Evolutionary conservation across 495 filamentous ascomycete genomes (phyloP), one percentile per base, ranked within the genome.

Genomic region (Astrocystis sublimbata): DNA sequence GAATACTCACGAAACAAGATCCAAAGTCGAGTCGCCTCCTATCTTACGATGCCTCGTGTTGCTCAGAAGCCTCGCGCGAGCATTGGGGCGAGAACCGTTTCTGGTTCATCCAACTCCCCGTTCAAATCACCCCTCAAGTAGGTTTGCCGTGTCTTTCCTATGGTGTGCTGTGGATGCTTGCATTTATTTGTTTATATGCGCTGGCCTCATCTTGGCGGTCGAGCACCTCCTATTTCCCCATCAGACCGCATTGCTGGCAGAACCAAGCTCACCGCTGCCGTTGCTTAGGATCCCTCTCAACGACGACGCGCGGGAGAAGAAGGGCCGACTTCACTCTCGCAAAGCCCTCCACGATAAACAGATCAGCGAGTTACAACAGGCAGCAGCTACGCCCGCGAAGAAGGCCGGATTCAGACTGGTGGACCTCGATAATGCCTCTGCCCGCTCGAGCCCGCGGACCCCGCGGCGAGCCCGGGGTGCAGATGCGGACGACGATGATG

Each of bases 281-380:
- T 13, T 54, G 43, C 24, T 46, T 57, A 83, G 78, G 46, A 96
- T 98, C 58, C 93, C 96, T 9, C 83, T 99, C 41, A 97, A 98
- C 76, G 94, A 99, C 83, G 94, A 99, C 78, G 85, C 86, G 62
- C 86, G 86, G 55, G 94, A 99, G 74, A 97, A 96, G 75, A 92
- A 92, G 36, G 87, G 89, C 67, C 89, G 96, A 30, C 80, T 92
- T 67, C 91, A 96, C 69, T 90, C 91, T 57, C 86, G 94, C 66
- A 91, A 93, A 69, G 92, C 91, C 42, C 85, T 90, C 40, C 91
- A 97, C 74, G 89, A 96, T 71, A 86, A 88, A 58, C 96, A 98
- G 70, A 90, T 93, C 83, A 92, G 92, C 74, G 87, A 96, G 72
- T 87, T 98, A 59, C 89, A 89, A 71, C 90, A 92, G 23, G 94